These are phyloP conservation scores for Ambrosiella beaveri DNA, from an alignment of 2,329 filamentous ascomycete genomes.

Conservation along the genomic window DNA sequence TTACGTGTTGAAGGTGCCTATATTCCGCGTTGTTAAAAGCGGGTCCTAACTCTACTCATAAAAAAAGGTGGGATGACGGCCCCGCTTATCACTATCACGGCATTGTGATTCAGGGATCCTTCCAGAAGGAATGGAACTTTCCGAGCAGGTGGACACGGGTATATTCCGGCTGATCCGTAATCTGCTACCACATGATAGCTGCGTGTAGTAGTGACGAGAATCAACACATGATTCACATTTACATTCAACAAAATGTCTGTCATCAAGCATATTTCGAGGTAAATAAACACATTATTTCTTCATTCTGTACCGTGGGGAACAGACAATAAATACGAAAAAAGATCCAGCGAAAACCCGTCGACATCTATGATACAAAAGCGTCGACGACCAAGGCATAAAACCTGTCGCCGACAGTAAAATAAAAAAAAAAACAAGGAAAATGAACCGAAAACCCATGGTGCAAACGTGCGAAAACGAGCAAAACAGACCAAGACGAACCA, in stretches of 20 bases:
- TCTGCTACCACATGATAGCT: not conserved
- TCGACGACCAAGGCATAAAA: not conserved
- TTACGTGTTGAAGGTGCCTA: too few species aligned
- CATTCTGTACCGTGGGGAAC: not conserved
- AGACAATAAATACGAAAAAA: not conserved
- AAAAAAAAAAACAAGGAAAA: not conserved
- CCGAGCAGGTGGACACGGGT: not conserved
- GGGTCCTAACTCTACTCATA: too few species aligned
- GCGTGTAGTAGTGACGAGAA: too few species aligned
- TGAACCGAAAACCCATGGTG: slow-evolving; percentile 2
- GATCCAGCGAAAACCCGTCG: not conserved
- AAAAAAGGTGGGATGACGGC: too few species aligned
- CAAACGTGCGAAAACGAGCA: not conserved
- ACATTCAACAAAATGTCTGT: not conserved
- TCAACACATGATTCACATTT: too few species aligned
- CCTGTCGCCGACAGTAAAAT: not conserved
- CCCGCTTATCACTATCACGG: too few species aligned
- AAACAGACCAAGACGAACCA: not conserved
- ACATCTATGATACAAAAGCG: slow-evolving; percentile 7
- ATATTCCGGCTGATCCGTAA: not conserved
- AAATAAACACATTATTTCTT: not conserved
- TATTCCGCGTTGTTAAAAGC: too few species aligned
- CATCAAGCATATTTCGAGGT: not conserved
- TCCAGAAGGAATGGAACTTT: not conserved
- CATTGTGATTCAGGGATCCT: not conserved